Base-by-base conservation (phyloP, 805 yeast species). In the Saturnispora mendoncae region DNA sequence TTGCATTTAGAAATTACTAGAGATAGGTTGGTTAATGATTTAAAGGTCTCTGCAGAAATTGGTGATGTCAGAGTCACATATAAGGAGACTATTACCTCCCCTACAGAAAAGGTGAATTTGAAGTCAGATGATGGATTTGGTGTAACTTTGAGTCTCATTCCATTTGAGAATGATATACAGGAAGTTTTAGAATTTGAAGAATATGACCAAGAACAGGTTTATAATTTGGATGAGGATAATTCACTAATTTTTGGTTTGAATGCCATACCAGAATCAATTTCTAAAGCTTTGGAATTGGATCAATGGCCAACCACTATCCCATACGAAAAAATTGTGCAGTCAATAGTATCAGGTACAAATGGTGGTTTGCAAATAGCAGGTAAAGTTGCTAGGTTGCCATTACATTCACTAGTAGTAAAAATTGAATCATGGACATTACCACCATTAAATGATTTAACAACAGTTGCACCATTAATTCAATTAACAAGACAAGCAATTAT, bases 21-120 rank as follows among this genome's bases (percentile, higher is more conserved):
- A 36, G 92, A 85, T 52, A 68, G 97, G 42, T 68, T 87, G 32
- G 62, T 84, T n/a, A 74, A 73, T 33, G 95, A 86, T 44, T 69
- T 87, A 71, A 80, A 81, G 57, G 95, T 94, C 3, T 77, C 80
- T 42, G 82, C 84, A 1, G 79, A 78, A 25, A 69, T 86, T 30
- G 87, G 96, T 35, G 79, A 80, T 39, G 84, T 92, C 17, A 84
- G 78, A 65, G 95, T 92, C 4, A 83, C 97, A 0, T 90, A 84
- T 59, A 86, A 84, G 55, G 98, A 92, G 59, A 74, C 85, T 0
- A 46, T 64, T 9, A 55, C 57, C 19, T 41, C 51, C 3, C 49
- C 55, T 1, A 53, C 62, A 6, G 43, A 42, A 28, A 26, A 10
- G 21, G 31, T 19, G 4, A 25, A 58, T 4, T 56, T 56, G 23